Evolutionary conservation across 139 green algal species (phyloP), one percentile per base, ranked within the genome.

Genomic region (Pseudopediastrum boryanum): DNA sequence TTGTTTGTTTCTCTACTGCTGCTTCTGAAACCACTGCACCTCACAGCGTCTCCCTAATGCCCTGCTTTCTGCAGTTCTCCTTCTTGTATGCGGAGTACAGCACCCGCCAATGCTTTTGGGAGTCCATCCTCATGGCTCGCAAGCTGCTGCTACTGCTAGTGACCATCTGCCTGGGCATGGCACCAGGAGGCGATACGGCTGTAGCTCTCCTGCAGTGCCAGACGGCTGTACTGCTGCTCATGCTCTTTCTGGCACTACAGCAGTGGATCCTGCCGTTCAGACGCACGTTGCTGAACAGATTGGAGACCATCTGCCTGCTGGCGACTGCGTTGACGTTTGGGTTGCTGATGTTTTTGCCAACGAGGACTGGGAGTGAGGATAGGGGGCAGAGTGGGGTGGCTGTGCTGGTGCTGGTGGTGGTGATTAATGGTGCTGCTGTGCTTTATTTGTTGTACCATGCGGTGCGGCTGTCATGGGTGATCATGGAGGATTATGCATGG

Each of bases 81-180:
- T 75, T 75, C 67, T 33, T 75, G 44, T 75, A 75, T 31, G 19
- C 31, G 27, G 44, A 75, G 67, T 75, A 75, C 44, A 27, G 36
- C 0, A 13, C 31, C 1, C 35, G 9, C n/a, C 25, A 46, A 29
- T 75, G 67, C 43, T 75, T 43, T 27, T 74, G 66, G 66, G 66
- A 74, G 43, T 58, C 41, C 31, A 8, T 72, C 9, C 29, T 72
- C 13, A 72, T 54, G 38, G 9, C 6, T 16, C n/a, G 64, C 23
- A 72, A 72, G 39, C 13, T 52, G 38, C 39, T 25, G 8, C 52
- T 72, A 38, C 64, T 72, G 33, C 39, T 41, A 21, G 38, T n/a
- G 21, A 72, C 64, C 64, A 56, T 72, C 39, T 41, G 51, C 39
- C 64, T 72, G 64, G 39, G 39, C 4, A 72, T 72, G 35, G 16